A percentile compares a stretch with the other conserved stretches of the same genome.
These are phyloP conservation scores for Malus asiatica DNA, from an alignment of 306 rosid species.

Conservation along the genomic window DNA sequence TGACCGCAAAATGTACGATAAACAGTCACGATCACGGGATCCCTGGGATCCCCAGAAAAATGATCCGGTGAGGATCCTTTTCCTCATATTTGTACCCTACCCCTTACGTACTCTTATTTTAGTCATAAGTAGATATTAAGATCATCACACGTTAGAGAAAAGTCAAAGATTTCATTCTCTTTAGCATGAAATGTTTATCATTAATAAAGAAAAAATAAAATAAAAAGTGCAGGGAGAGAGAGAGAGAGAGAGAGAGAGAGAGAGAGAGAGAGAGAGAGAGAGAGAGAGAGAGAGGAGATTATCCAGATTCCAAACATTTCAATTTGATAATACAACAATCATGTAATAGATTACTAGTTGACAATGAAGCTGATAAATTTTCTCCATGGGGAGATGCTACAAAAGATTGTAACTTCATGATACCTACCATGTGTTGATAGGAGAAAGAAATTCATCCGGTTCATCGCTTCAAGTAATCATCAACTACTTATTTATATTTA, in stretches of 20 bases:
- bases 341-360: conserved; percentile 31
- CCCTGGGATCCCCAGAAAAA: rapidly evolving
- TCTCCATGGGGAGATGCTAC: conserved; percentile 38
- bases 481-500: conserved; percentile 35
- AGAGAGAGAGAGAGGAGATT: background rate
- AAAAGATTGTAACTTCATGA: conserved; percentile 4
- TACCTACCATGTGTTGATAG: conserved; percentile 14
- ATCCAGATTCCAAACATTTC: background rate
- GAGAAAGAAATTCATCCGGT: conserved; percentile 83
- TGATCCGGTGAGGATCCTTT: no score
- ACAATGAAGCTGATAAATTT: conserved; percentile 89
- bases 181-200: background rate
- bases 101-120: background rate
- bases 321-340: background rate
- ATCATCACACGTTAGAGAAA: background rate
- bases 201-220: background rate
- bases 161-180: background rate
- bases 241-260: background rate
- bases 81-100: background rate
- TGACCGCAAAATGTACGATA: rapidly evolving
- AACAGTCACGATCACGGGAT: no score
- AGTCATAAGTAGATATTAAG: background rate
- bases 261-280: background rate
- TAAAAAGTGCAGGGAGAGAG: background rate
- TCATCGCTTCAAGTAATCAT: conserved; percentile 59